Evolutionary conservation across 1,284 basidiomycete genomes (phyloP).

Genomic region (Coniferiporia weirii): DNA sequence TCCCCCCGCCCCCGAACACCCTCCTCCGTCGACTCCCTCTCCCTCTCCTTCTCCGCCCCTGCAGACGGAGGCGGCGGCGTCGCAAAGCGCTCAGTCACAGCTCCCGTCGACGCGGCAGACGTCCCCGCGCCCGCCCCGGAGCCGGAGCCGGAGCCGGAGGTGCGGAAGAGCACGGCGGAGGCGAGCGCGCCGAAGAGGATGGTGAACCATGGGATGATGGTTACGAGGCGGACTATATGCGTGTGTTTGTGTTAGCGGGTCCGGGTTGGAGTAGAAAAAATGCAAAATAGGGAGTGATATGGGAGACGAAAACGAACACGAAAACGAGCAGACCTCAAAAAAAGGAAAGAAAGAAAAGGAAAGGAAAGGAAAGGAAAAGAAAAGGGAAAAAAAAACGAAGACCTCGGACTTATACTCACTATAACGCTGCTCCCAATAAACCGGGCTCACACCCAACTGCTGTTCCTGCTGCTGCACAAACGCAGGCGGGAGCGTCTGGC

Average conservation of each 20-base stretch:
- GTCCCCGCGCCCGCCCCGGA: not conserved
- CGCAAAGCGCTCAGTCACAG: not conserved
- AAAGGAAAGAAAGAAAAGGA: not conserved
- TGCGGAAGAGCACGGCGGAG: conserved; percentile 28
- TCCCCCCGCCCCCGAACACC: too few relatives aligned
- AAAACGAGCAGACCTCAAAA: not conserved
- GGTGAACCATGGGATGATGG: conserved; percentile 47
- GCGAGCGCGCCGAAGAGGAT: conserved; percentile 38
- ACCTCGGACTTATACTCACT: conserved; percentile 29
- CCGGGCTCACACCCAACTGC: conserved; percentile 37
- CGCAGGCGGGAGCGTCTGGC: conserved; percentile 32
- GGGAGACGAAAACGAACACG: not conserved
- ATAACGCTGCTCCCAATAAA: conserved; percentile 44
- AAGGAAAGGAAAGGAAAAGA: not conserved
- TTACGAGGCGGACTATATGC: conserved; percentile 37
- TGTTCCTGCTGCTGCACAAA: conserved; percentile 36
- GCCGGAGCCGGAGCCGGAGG: too few relatives aligned
- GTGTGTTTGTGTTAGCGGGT: too few relatives aligned
- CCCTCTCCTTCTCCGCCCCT: too few relatives aligned
- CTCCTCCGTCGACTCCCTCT: too few relatives aligned
- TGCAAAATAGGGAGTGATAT: not conserved
- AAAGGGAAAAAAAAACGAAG: not conserved
- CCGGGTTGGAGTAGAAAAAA: too few relatives aligned
- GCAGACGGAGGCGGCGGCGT: too few relatives aligned
- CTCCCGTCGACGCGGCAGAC: not conserved